A percentile compares a stretch with the other conserved stretches of the same genome.
phyloP scores from a whole-genome alignment of 177 flowering plant species.

The Vitis hybrid region DNA sequence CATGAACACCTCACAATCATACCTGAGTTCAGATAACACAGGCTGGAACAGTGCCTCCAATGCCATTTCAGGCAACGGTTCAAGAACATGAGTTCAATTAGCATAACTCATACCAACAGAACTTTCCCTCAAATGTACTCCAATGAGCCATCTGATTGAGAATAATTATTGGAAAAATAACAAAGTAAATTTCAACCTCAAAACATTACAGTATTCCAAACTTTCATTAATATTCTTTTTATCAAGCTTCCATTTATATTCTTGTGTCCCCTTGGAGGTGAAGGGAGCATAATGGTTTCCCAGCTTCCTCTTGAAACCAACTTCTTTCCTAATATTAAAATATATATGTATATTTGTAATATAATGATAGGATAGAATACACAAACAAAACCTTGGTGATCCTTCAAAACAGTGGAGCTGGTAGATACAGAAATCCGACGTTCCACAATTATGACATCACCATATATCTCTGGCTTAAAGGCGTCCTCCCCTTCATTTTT shows the following conservation, averaged over 20 bases:
- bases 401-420: slow-evolving; percentile 64
- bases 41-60: too few species aligned
- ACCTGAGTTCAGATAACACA: too few species aligned
- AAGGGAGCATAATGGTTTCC: neutral
- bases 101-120: too few species aligned
- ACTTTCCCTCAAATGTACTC: too few species aligned
- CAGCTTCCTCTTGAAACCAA: neutral
- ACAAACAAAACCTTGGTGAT: slow-evolving; percentile 54
- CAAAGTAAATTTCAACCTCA: too few species aligned
- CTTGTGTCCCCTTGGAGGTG: neutral
- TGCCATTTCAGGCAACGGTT: too few species aligned
- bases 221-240: too few species aligned
- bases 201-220: too few species aligned
- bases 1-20: too few species aligned
- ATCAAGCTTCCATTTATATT: neutral
- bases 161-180: too few species aligned
- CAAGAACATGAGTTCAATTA: too few species aligned
- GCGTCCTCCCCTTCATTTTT: slow-evolving; percentile 94
- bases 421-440: slow-evolving; percentile 68
- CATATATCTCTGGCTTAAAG: slow-evolving; percentile 77
- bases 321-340: neutral
- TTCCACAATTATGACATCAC: slow-evolving; percentile 67
- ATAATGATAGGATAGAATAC: neutral
- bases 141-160: too few species aligned
- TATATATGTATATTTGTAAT: neutral